Percentiles rank a stretch among this genome's conserved stretches.
Conservation (phyloP, 192 early-diverging fungal genomes). For the Coemansia sp. region DNA sequence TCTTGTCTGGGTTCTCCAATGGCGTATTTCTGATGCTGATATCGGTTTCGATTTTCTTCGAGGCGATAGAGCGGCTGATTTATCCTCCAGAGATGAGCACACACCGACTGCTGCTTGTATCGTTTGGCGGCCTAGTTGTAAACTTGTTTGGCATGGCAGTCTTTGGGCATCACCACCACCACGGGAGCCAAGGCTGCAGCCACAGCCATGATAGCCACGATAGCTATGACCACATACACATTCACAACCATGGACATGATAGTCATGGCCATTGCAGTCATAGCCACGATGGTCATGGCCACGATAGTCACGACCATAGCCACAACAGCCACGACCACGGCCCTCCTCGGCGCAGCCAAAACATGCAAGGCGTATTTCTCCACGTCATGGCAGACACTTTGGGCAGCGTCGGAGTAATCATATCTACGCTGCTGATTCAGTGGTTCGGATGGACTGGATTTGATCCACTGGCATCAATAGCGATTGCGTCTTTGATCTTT, state of each 20-base stretch:
- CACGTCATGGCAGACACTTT: conserved; percentile 94
- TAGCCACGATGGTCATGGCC: conserved; percentile 53
- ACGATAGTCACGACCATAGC: conserved; percentile 41
- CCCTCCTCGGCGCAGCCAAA: conserved; percentile 68
- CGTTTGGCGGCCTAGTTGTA: conserved; percentile 85
- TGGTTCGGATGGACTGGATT: conserved; percentile 93
- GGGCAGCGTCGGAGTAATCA: conserved; percentile 93
- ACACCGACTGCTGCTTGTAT: conserved; percentile 79
- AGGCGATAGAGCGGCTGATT: conserved; percentile 84
- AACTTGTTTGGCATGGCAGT: conserved; percentile 93
- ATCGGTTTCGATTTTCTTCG: conserved; percentile 86
- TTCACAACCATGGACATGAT: conserved; percentile 7
- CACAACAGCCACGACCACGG: conserved; percentile 37
- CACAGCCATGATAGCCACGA: conserved; percentile 58
- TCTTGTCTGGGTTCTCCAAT: conserved; percentile 89
- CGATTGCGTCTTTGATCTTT: conserved; percentile 87
- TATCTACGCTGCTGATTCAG: conserved; percentile 87
- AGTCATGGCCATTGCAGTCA: conserved; percentile 39
- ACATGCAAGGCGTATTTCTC: conserved; percentile 92
- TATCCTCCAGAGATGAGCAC: conserved; percentile 86
- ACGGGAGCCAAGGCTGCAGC: conserved; percentile 60
- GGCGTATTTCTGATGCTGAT: conserved; percentile 88
- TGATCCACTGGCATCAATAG: conserved; percentile 91
- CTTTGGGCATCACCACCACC: conserved; percentile 80
- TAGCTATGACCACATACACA: conserved; percentile 26